Evolutionary conservation across 2,329 filamentous ascomycete genomes (phyloP), one percentile per base, ranked within the genome.

Genomic region (Colletotrichum agaves): DNA sequence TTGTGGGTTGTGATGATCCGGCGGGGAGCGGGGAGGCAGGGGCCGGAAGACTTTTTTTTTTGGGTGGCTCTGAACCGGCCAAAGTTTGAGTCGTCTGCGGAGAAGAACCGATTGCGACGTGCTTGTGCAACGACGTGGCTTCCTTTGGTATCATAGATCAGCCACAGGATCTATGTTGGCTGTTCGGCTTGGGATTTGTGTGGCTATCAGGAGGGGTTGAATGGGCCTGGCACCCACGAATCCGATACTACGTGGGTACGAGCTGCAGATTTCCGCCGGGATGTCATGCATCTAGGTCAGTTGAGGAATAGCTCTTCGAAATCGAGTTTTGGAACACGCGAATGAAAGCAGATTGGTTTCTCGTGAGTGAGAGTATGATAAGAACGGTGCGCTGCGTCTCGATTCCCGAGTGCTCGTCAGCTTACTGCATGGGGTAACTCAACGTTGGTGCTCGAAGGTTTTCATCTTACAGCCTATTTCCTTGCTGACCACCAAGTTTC

Each of bases 1-100:
- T 79, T 71, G 74, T 81, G 78, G 64, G 76, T 77, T 64, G 78
- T 74, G 63, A 77, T 75, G 62, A 66, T 35, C 13, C 63, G 63
- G 31, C 57, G 53, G 15, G 52, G 60, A 13, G 61, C 43, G 35
- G 60, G 47, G 4, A 67, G 60, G 47, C 3, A 67, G 52, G 37
- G 52, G 60, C 5, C 15, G 31, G 47, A 43, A 11, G 63, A 62
- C 57, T 56, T 66, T 8, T 46, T 37, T 56, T 66, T 8, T 46
- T 37, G 12, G 17, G 50, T n/a, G 31, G 31, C 27, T 27, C 27
- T 39, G 17, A 53, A 11, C 17, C 17, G 33, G 27, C 27, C 5
- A 27, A 27, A 27, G n/a, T 27, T 53, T n/a, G 33, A 53, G 50
- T 12, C 23, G 31, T 11, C 41, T 15, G 39, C 15, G 41, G n/a